A percentile compares a stretch with the other conserved stretches of the same genome.
These are phyloP conservation scores for Globisporangium camurandrum DNA, from an alignment of 352 stramenopile genomes.

Conservation along the genomic window DNA sequence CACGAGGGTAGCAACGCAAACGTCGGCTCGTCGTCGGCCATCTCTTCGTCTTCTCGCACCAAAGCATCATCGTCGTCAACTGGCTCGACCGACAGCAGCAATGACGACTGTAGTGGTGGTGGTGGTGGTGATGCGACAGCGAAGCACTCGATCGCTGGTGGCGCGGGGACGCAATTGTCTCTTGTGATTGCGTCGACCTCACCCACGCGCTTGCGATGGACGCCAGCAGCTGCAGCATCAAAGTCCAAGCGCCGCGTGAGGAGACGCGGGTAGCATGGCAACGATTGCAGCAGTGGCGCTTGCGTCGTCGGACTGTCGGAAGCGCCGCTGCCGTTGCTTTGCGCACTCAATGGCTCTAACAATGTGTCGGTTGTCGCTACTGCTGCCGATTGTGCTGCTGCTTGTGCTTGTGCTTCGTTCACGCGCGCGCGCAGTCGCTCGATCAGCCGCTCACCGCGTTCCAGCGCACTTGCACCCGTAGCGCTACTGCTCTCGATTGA, in stretches of 20 bases:
- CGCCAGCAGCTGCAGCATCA: slow-evolving; percentile 10
- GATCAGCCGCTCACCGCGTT: slow-evolving; percentile 24
- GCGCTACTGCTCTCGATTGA: slow-evolving; percentile 1
- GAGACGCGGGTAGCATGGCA: too few relatives aligned
- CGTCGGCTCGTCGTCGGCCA: neutral
- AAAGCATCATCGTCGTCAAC: slow-evolving; percentile 5
- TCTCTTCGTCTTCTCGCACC: neutral
- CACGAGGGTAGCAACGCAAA: neutral
- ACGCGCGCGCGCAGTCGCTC: slow-evolving; percentile 25
- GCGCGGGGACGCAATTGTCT: slow-evolving; percentile 26
- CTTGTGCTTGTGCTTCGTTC: slow-evolving; percentile 15
- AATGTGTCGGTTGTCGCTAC: too few relatives aligned
- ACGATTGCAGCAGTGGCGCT: slow-evolving; percentile 13
- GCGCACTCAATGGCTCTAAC: too few relatives aligned
- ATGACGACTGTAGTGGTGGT: slow-evolving; percentile 3
- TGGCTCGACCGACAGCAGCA: neutral
- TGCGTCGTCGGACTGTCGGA: slow-evolving; percentile 5
- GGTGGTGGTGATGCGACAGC: neutral
- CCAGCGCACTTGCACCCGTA: slow-evolving; percentile 12
- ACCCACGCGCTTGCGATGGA: neutral
- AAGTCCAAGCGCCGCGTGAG: slow-evolving; percentile 49
- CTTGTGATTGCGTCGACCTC: neutral
- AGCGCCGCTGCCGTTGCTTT: neutral
- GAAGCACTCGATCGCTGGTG: slow-evolving; percentile 4
- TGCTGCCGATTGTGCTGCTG: too few relatives aligned